Conservation (phyloP, 2,329 filamentous ascomycete species). For the Rhinocladiella similis region DNA sequence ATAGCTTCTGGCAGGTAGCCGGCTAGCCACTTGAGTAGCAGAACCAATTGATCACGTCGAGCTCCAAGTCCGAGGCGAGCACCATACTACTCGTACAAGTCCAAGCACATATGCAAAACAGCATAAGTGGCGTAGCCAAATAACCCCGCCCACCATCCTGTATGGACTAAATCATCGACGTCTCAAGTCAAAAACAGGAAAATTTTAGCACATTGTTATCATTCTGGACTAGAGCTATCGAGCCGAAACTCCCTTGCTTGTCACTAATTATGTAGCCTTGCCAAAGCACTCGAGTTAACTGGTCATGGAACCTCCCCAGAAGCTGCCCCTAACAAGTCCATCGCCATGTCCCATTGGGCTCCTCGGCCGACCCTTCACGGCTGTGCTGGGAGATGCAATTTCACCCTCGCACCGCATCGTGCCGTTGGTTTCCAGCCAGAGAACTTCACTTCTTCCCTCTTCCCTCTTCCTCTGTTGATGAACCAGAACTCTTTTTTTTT, state of each 20-base stretch:
- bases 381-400: not conserved
- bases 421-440: not conserved
- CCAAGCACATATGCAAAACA: conserved; percentile 1
- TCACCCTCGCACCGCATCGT: not conserved
- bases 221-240: conserved; percentile 21
- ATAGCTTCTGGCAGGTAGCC: too few species aligned
- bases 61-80: too few species aligned
- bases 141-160: not conserved
- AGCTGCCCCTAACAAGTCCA: conserved; percentile 31
- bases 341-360: conserved; percentile 14
- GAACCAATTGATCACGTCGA: too few species aligned
- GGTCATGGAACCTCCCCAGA: conserved; percentile 26
- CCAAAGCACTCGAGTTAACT: conserved; percentile 22
- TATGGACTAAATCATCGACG: not conserved
- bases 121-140: not conserved
- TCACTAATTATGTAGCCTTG: conserved; percentile 24
- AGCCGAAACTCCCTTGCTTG: conserved; percentile 11
- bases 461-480: conserved; percentile 8
- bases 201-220: conserved; percentile 27
- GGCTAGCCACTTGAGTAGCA: too few species aligned
- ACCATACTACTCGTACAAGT: too few species aligned
- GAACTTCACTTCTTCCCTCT: conserved; percentile 8
- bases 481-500: conserved; percentile 20
- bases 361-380: conserved; percentile 2
- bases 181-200: not conserved